Evolutionary conservation across 129 eudicot genomes (phyloP).

Genomic region (Arctium minus): DNA sequence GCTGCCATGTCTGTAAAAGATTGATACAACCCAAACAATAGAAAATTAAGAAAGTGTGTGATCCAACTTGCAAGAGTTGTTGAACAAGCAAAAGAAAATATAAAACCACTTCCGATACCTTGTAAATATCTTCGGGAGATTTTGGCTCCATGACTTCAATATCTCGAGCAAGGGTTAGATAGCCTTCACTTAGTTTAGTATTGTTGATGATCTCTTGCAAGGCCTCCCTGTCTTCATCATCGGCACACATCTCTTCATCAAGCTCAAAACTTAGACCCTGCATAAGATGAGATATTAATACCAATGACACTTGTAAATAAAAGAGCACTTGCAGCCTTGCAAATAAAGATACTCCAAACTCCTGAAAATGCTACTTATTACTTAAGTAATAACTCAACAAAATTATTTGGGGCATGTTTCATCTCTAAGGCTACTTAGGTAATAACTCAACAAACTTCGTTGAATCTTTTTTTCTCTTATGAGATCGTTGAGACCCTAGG

Average conservation of each 20-base stretch:
- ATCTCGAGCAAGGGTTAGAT: conserved; percentile 97
- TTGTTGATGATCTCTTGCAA: conserved; percentile 85
- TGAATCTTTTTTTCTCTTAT: neutral
- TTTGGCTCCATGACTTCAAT: conserved; percentile 99
- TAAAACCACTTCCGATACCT: conserved; percentile 16
- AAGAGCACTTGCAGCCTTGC: neutral
- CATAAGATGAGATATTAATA: neutral
- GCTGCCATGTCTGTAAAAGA: neutral
- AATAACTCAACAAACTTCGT: neutral
- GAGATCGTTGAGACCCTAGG: neutral
- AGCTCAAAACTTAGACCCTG: conserved; percentile 86
- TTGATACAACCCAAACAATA: neutral
- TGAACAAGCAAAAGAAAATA: too few species aligned
- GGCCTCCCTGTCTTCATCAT: conserved; percentile 74
- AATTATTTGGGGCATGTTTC: neutral
- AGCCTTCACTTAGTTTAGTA: conserved; percentile 87
- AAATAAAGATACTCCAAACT: conserved; percentile 2
- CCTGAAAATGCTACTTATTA: neutral
- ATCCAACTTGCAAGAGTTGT: conserved; percentile 7
- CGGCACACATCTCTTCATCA: conserved; percentile 75
- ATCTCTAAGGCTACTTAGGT: neutral
- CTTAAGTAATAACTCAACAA: neutral
- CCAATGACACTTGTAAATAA: neutral
- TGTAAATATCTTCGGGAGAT: conserved; percentile 95
- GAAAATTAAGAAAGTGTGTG: neutral